A percentile compares a stretch with the other conserved stretches of the same genome.
Evolutionary conservation across 306 rosid species (phyloP).

Genomic region (Arachis stenosperma): DNA sequence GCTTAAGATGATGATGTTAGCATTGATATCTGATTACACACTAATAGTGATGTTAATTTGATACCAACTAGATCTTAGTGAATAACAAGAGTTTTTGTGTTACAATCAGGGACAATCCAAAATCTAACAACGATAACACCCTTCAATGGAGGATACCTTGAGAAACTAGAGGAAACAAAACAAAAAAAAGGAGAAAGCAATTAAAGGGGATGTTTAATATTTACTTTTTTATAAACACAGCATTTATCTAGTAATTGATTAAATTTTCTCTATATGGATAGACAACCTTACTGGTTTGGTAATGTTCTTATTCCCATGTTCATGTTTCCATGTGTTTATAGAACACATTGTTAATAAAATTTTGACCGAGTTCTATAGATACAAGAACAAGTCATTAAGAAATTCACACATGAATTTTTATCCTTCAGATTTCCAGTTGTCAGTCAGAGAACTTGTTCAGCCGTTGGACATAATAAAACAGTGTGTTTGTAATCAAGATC

Average conservation of each 20-base stretch:
- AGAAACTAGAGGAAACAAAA: too few relatives aligned
- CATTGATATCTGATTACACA: too few relatives aligned
- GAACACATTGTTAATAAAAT: background rate
- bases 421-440: slow-evolving; percentile 74
- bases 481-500: slow-evolving; percentile 65
- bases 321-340: slow-evolving; percentile 4
- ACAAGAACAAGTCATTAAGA: too few relatives aligned
- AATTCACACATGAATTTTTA: slow-evolving; percentile 27
- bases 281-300: background rate
- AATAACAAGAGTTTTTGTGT: too few relatives aligned
- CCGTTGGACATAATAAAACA: slow-evolving; percentile 68
- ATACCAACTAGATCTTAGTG: too few relatives aligned
- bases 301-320: background rate
- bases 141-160: too few relatives aligned
- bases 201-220: background rate
- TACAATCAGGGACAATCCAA: too few relatives aligned
- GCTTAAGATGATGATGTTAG: too few relatives aligned
- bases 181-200: background rate
- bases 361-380: too few relatives aligned
- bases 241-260: slow-evolving; percentile 18
- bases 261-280: background rate
- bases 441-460: slow-evolving; percentile 64
- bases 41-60: too few relatives aligned
- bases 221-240: slow-evolving; percentile 1
- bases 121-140: too few relatives aligned